Conservation (phyloP, 2,329 filamentous ascomycete genomes). For the Colletotrichum incanum region DNA sequence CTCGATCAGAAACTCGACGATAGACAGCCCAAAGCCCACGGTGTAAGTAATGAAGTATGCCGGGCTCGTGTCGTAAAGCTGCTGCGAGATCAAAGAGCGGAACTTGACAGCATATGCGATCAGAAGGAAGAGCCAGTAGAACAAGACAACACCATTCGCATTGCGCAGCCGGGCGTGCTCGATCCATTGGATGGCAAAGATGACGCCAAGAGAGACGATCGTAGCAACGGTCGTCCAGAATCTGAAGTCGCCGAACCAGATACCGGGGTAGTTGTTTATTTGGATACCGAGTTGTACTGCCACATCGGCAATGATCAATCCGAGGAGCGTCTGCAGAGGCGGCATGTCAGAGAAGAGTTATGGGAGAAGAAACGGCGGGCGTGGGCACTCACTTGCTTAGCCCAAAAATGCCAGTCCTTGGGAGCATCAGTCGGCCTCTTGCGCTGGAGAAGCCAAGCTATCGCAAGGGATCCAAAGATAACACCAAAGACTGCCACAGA, state of each 20-base stretch:
- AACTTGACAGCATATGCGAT: slow-evolving; percentile 87
- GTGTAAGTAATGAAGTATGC: slow-evolving; percentile 86
- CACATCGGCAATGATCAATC: slow-evolving; percentile 77
- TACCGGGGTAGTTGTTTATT: slow-evolving; percentile 76
- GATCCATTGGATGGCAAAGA: slow-evolving; percentile 87
- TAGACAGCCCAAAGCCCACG: slow-evolving; percentile 78
- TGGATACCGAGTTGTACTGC: slow-evolving; percentile 83
- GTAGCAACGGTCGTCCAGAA: slow-evolving; percentile 86
- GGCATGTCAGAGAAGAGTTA: slow-evolving; percentile 31
- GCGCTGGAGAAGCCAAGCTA: slow-evolving; percentile 84
- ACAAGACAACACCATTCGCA: slow-evolving; percentile 88
- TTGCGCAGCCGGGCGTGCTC: slow-evolving; percentile 88
- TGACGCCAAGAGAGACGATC: slow-evolving; percentile 79
- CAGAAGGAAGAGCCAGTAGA: slow-evolving; percentile 92
- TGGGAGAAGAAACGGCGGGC: neutral
- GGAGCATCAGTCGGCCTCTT: slow-evolving; percentile 76
- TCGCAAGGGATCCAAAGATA: slow-evolving; percentile 80
- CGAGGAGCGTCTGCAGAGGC: slow-evolving; percentile 69
- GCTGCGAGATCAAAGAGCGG: slow-evolving; percentile 86
- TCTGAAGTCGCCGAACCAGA: slow-evolving; percentile 87
- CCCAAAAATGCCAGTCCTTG: slow-evolving; percentile 94
- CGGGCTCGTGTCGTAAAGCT: slow-evolving; percentile 75
- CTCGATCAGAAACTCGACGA: slow-evolving; percentile 82
- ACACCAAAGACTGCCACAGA: slow-evolving; percentile 85
- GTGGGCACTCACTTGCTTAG: slow-evolving; percentile 80